Evolutionary conservation across 2,329 filamentous ascomycete genomes (phyloP).

Genomic region (Rutstroemia sp.): DNA sequence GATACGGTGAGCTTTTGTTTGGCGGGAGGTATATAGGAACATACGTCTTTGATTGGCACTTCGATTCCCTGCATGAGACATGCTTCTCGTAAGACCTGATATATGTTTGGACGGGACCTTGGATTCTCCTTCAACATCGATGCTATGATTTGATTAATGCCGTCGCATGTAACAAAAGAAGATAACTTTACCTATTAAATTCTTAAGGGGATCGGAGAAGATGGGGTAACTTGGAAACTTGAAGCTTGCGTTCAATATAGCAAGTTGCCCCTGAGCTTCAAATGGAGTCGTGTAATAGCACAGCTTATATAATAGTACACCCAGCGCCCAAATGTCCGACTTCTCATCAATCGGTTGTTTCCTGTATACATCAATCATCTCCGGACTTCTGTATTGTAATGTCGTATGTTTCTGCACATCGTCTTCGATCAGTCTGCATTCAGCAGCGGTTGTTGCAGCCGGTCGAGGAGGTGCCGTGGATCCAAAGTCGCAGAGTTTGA

Average conservation of each 20-base stretch:
- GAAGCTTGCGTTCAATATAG: constrained; percentile 92
- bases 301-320: constrained; percentile 91
- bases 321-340: constrained; percentile 93
- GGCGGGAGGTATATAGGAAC: constrained; percentile 28
- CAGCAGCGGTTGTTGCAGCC: constrained; percentile 76
- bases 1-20: constrained; percentile 9
- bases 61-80: constrained; percentile 85
- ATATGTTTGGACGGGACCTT: constrained; percentile 75
- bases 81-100: constrained; percentile 80
- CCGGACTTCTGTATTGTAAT: constrained; percentile 91
- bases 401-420: constrained; percentile 97
- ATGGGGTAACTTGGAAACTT: constrained; percentile 81
- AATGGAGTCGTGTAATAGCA: constrained; percentile 99
- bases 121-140: constrained; percentile 88
- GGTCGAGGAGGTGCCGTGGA: constrained; percentile 78
- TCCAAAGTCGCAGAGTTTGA: constrained; percentile 98
- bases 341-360: constrained; percentile 98
- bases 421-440: constrained; percentile 90
- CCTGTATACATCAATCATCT: constrained; percentile 98
- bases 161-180: not conserved
- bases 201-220: constrained; percentile 86
- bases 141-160: constrained; percentile 40
- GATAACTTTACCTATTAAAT: constrained; percentile 66
- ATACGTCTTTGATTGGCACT: constrained; percentile 81
- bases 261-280: constrained; percentile 94